phyloP scores from a whole-genome alignment of 805 yeast genomes.

The Candida anglica region DNA sequence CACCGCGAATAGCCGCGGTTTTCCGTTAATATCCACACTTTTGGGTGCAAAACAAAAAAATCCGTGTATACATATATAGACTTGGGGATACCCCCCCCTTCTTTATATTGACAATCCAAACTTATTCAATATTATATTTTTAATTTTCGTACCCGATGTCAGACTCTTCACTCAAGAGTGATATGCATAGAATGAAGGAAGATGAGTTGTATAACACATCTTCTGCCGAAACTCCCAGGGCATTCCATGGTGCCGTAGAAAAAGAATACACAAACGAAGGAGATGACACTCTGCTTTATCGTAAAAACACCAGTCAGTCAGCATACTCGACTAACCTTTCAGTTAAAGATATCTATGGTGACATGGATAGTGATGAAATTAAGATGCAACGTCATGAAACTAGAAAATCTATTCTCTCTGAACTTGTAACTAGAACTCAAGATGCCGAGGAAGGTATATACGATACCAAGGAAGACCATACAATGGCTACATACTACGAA shows the following conservation, averaged over 20 bases:
- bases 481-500: constrained; percentile 5
- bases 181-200: background rate
- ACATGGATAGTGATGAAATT: constrained; percentile 24
- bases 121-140: no score
- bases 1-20: no score
- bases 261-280: background rate
- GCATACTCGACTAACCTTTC: constrained; percentile 12
- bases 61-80: no score
- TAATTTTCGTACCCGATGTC: no score
- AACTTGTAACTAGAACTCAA: constrained; percentile 14
- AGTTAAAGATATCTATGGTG: constrained; percentile 30
- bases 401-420: constrained; percentile 25
- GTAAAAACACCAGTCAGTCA: constrained; percentile 1
- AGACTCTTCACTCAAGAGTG: constrained; percentile 1
- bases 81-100: no score
- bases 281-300: no score
- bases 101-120: no score
- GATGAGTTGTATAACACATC: constrained; percentile 1
- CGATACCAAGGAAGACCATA: constrained; percentile 1
- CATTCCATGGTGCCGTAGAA: background rate
- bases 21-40: no score
- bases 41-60: no score
- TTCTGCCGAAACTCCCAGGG: background rate
- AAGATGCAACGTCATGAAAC: constrained; percentile 27
- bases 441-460: constrained; percentile 10